phyloP scores from a whole-genome alignment of 805 yeast species.

The Pichia deserticola region DNA sequence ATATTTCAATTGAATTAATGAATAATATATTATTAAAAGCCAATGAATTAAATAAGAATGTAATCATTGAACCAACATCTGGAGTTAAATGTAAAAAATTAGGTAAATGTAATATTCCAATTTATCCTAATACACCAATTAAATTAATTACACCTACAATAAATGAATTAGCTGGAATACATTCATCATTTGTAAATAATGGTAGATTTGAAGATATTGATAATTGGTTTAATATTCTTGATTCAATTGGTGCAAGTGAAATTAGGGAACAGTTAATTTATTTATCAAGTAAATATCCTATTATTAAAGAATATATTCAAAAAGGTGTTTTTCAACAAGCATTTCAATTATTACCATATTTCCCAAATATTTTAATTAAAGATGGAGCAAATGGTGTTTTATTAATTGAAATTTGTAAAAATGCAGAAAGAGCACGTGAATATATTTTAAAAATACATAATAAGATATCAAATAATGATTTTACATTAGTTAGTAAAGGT shows the following conservation, averaged over 20 bases:
- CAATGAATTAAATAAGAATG: constrained; percentile 20
- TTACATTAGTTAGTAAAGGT: constrained; percentile 15
- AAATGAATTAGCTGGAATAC: constrained; percentile 51
- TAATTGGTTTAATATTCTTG: constrained; percentile 70
- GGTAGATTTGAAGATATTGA: constrained; percentile 45
- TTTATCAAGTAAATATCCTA: constrained; percentile 20
- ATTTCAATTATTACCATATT: constrained; percentile 64
- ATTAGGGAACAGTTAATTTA: constrained; percentile 40
- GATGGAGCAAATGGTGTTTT: constrained; percentile 61
- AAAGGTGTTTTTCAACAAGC: constrained; percentile 57
- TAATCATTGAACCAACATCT: constrained; percentile 75
- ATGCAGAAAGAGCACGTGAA: constrained; percentile 17
- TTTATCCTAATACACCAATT: constrained; percentile 42
- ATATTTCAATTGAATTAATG: constrained; percentile 42
- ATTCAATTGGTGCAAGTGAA: constrained; percentile 44
- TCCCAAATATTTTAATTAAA: constrained; percentile 60
- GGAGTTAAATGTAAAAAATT: constrained; percentile 50
- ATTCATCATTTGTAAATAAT: constrained; percentile 36
- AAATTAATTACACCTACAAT: constrained; percentile 62
- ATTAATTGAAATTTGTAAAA: constrained; percentile 31
- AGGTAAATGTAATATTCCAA: constrained; percentile 29
- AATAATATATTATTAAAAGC: constrained; percentile 28
- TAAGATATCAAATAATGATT: constrained; percentile 1
- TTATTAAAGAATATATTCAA: constrained; percentile 23
- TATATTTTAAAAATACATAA: neutral